These are phyloP conservation scores for Polyporus arcularius DNA, from an alignment of 768 basidiomycete species.

Conservation along the genomic window DNA sequence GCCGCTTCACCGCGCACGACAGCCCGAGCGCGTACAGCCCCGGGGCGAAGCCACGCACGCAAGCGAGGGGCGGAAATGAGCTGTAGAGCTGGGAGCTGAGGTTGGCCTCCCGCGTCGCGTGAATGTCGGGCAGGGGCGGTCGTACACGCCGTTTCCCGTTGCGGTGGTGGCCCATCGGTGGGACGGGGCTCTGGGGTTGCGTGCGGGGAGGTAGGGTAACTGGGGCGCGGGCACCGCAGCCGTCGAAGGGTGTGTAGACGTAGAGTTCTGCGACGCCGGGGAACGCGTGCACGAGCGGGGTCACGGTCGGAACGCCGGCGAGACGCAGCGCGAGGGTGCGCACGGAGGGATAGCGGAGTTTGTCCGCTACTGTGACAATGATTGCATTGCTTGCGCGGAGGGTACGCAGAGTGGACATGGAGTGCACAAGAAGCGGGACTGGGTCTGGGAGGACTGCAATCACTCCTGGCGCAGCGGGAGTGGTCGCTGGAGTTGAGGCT, in stretches of 20 bases:
- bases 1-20: conserved; percentile 3
- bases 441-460: conserved; percentile 7
- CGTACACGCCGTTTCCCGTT: not conserved
- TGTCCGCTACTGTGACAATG: conserved; percentile 13
- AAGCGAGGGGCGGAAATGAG: conserved; percentile 11
- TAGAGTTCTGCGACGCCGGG: conserved; percentile 5
- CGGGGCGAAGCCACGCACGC: conserved; percentile 12
- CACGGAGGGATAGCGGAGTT: conserved; percentile 11
- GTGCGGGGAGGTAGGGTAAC: not conserved
- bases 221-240: conserved; percentile 1
- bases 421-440: conserved; percentile 9
- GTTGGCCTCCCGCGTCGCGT: conserved; percentile 14
- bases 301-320: conserved; percentile 13
- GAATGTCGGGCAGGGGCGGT: conserved; percentile 2
- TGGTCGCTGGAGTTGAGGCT: conserved; percentile 3
- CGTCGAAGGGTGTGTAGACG: conserved; percentile 18
- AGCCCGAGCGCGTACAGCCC: conserved; percentile 15
- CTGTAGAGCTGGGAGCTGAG: conserved; percentile 13
- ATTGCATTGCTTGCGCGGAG: conserved; percentile 10
- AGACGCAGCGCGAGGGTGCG: conserved; percentile 11
- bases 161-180: not conserved
- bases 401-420: conserved; percentile 3
- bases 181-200: not conserved
- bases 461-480: not conserved
- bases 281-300: conserved; percentile 18